Conservation (phyloP, 768 basidiomycete species). For the Suillus weaverae region DNA sequence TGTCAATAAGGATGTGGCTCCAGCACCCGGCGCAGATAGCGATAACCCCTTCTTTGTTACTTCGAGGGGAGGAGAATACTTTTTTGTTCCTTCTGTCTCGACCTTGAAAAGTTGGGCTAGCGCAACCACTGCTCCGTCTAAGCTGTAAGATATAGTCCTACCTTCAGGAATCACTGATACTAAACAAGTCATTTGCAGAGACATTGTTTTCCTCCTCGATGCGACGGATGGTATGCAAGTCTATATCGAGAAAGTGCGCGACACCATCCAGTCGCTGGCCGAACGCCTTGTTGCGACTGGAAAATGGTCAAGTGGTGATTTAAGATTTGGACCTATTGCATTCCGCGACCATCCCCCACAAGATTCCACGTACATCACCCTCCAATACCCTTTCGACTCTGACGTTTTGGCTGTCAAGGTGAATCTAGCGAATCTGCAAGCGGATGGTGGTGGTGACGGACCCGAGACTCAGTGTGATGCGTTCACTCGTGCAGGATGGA, state of each 20-base stretch:
- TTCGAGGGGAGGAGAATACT: neutral
- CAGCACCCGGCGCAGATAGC: neutral
- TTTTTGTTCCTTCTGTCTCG: neutral
- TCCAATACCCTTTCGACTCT: constrained; percentile 50
- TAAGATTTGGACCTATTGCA: constrained; percentile 51
- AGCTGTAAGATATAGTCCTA: neutral
- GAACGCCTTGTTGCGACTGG: constrained; percentile 51
- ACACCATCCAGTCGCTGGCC: constrained; percentile 46
- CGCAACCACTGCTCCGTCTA: neutral
- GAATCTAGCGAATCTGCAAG: constrained; percentile 42
- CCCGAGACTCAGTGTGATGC: constrained; percentile 61
- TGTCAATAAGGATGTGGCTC: neutral
- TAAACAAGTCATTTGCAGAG: neutral
- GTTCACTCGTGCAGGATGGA: constrained; percentile 52
- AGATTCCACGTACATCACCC: constrained; percentile 51
- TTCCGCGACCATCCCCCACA: constrained; percentile 62
- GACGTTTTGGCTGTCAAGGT: constrained; percentile 45
- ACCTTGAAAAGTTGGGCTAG: neutral
- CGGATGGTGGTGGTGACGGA: constrained; percentile 50
- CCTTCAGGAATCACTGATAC: neutral
- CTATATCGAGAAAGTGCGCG: too few relatives aligned
- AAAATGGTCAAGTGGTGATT: constrained; percentile 43
- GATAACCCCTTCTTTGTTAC: neutral
- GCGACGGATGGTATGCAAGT: too few relatives aligned
- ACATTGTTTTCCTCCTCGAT: too few relatives aligned